A percentile compares a stretch with the other conserved stretches of the same genome.
Evolutionary conservation across 257 asterid genomes (phyloP).

Genomic region (Solanum megistacrolobum): DNA sequence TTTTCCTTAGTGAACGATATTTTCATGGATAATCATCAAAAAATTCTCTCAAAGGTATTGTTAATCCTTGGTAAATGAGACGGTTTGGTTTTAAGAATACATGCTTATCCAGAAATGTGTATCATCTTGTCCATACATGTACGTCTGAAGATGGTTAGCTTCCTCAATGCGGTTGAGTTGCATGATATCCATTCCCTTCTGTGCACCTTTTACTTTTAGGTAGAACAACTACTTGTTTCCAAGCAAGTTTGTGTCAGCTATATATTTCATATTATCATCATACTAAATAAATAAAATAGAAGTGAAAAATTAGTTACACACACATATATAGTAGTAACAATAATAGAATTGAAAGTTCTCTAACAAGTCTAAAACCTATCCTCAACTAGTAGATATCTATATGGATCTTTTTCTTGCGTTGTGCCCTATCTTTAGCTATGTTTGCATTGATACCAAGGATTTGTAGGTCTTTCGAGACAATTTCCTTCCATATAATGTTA

Average conservation of each 20-base stretch:
- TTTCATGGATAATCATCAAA: not conserved
- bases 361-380: not conserved
- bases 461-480: not conserved
- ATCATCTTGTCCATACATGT: not conserved
- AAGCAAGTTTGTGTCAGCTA: not conserved
- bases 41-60: not conserved
- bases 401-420: not conserved
- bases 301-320: not conserved
- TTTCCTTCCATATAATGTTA: not conserved
- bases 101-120: not conserved
- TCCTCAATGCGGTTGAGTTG: not conserved
- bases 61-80: not conserved
- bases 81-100: not conserved
- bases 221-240: not conserved
- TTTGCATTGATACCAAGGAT: not conserved
- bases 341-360: not conserved
- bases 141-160: not conserved
- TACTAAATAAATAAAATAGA: not conserved
- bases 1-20: not conserved
- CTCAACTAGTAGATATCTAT: not conserved
- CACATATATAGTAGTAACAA: not conserved
- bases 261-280: not conserved
- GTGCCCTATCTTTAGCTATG: not conserved
- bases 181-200: not conserved
- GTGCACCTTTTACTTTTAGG: not conserved